Percentiles rank a stretch among this genome's conserved stretches.
Conservation (phyloP, 306 rosid genomes). For the Pueraria montana region DNA sequence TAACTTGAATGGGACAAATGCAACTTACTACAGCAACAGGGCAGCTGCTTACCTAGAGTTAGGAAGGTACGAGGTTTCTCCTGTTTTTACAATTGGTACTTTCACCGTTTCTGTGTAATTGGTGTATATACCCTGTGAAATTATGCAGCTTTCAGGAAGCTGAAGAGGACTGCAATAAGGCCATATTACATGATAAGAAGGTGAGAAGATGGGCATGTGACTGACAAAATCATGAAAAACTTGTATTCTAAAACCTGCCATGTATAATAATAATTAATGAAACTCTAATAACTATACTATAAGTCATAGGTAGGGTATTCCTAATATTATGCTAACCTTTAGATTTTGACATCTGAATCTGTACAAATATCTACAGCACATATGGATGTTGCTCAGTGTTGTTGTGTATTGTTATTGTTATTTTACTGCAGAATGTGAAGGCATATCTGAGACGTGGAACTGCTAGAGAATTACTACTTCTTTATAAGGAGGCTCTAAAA, state of each 20-base stretch:
- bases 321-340: background rate
- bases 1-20: slow-evolving; percentile 64
- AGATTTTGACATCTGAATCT: slow-evolving; percentile 17
- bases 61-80: slow-evolving; percentile 70
- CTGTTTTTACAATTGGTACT: slow-evolving; percentile 26
- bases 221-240: slow-evolving; percentile 18
- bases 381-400: slow-evolving; percentile 12
- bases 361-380: slow-evolving; percentile 15
- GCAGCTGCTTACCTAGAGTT: slow-evolving; percentile 87
- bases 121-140: slow-evolving; percentile 20
- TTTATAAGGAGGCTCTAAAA: slow-evolving; percentile 73
- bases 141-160: slow-evolving; percentile 89
- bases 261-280: background rate
- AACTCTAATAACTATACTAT: slow-evolving; percentile 5
- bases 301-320: background rate
- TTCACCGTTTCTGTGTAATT: slow-evolving; percentile 39
- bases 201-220: slow-evolving; percentile 53
- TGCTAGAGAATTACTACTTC: slow-evolving; percentile 78
- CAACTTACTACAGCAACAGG: slow-evolving; percentile 85
- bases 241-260: background rate
- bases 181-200: slow-evolving; percentile 84
- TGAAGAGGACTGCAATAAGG: slow-evolving; percentile 86
- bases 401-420: slow-evolving; percentile 3
- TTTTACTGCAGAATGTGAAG: slow-evolving; percentile 81
- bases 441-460: slow-evolving; percentile 94